Conservation (phyloP, 2,329 filamentous ascomycete genomes). For the Chaetomium sp. region DNA sequence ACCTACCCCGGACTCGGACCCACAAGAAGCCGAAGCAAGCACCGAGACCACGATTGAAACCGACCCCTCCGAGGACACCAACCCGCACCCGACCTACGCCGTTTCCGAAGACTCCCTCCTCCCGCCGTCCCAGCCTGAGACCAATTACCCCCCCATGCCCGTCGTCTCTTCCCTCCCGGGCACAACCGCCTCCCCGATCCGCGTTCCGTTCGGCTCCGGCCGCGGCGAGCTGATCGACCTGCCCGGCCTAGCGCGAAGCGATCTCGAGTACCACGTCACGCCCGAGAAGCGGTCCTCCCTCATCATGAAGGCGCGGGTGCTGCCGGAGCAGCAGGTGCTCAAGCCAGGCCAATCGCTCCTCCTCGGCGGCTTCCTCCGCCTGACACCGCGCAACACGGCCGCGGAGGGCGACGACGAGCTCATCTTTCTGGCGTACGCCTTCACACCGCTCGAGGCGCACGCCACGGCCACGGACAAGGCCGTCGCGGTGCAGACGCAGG, state of each 20-base stretch:
- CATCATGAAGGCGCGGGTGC: conserved; percentile 76
- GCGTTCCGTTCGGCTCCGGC: conserved; percentile 83
- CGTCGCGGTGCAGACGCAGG: conserved; percentile 67
- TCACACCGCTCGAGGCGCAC: conserved; percentile 77
- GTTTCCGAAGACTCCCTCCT: conserved; percentile 59
- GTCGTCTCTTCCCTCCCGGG: conserved; percentile 84
- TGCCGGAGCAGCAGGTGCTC: conserved; percentile 71
- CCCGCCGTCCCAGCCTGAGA: conserved; percentile 73
- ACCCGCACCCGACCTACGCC: conserved; percentile 13
- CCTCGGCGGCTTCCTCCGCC: conserved; percentile 81
- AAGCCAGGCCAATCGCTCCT: conserved; percentile 79
- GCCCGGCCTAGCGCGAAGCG: conserved; percentile 77
- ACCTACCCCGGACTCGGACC: background rate
- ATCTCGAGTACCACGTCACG: conserved; percentile 70
- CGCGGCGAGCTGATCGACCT: conserved; percentile 92
- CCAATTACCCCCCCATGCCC: conserved; percentile 80
- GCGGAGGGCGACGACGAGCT: conserved; percentile 50
- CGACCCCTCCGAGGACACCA: conserved; percentile 5
- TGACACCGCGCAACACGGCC: conserved; percentile 71
- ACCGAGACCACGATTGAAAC: background rate
- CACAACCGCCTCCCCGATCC: conserved; percentile 92
- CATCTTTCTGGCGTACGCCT: conserved; percentile 79
- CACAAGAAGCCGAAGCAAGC: background rate
- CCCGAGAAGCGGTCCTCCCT: conserved; percentile 66
- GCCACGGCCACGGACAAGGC: conserved; percentile 81